Evolutionary conservation across 1,284 basidiomycete genomes (phyloP).

Genomic region (Tilletiopsis washingtonensis): DNA sequence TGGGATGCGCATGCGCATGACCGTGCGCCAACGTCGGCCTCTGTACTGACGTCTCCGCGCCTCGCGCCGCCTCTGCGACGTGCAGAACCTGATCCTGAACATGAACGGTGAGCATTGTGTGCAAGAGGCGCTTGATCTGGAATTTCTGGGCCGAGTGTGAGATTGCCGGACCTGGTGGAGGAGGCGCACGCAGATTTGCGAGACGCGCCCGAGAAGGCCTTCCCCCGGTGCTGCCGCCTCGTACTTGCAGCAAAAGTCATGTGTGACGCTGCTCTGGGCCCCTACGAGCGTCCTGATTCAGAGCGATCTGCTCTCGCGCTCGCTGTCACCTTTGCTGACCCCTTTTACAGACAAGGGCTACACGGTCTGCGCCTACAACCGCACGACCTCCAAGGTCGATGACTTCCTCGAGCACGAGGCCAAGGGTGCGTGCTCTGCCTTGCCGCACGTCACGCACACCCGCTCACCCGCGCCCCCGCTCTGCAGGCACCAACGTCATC

Average conservation of each 20-base stretch:
- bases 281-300: neutral
- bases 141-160: too few species aligned
- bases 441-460: conserved; percentile 44
- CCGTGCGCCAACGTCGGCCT: too few species aligned
- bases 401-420: conserved; percentile 92
- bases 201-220: too few species aligned
- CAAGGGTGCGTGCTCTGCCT: conserved; percentile 62
- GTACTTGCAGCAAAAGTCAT: neutral
- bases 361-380: conserved; percentile 93
- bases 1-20: too few species aligned
- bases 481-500: conserved; percentile 74
- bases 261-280: neutral
- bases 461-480: neutral
- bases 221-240: neutral
- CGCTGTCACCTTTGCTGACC: too few species aligned
- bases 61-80: neutral
- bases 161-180: neutral
- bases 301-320: neutral
- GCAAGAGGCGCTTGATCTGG: too few species aligned
- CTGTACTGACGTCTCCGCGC: too few species aligned
- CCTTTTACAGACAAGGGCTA: conserved; percentile 78
- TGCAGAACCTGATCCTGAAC: conserved; percentile 45
- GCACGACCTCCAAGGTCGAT: conserved; percentile 93
- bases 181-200: too few species aligned
- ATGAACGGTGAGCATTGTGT: conserved; percentile 46